A percentile compares a stretch with the other conserved stretches of the same genome.
phyloP scores from a whole-genome alignment of 2,329 filamentous ascomycete genomes.

The Botrytis squamosa region DNA sequence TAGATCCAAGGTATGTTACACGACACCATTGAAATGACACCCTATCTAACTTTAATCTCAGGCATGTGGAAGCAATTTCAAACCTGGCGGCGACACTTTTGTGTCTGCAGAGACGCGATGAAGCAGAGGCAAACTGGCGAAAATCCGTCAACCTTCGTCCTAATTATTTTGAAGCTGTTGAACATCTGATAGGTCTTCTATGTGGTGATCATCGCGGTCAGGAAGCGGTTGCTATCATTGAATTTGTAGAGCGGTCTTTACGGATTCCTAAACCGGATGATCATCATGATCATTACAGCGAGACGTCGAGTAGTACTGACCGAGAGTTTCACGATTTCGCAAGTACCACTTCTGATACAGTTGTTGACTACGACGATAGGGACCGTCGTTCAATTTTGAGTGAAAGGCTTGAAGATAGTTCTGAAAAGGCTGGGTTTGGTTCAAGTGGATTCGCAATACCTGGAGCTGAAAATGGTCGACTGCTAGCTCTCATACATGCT shows the following conservation, averaged over 20 bases:
- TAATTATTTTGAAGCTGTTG: slow-evolving; percentile 89
- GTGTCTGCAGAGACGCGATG: slow-evolving; percentile 75
- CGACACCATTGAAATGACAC: neutral
- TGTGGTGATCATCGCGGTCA: slow-evolving; percentile 77
- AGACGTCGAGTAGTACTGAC: slow-evolving; percentile 54
- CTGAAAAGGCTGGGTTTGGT: slow-evolving; percentile 53
- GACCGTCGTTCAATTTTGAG: slow-evolving; percentile 28
- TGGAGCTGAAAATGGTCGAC: slow-evolving; percentile 84
- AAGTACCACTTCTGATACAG: slow-evolving; percentile 32
- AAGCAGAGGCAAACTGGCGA: slow-evolving; percentile 84
- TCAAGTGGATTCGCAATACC: slow-evolving; percentile 83
- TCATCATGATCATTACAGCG: slow-evolving; percentile 56
- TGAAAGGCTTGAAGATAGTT: slow-evolving; percentile 25
- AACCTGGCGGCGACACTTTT: slow-evolving; percentile 89
- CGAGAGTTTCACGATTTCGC: slow-evolving; percentile 34
- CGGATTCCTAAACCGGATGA: slow-evolving; percentile 48
- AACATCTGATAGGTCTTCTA: slow-evolving; percentile 85
- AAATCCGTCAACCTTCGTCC: slow-evolving; percentile 80
- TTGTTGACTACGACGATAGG: slow-evolving; percentile 37
- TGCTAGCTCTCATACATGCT: slow-evolving; percentile 90
- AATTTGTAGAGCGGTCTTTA: slow-evolving; percentile 75
- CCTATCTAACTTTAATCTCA: slow-evolving; percentile 24
- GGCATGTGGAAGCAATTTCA: slow-evolving; percentile 86
- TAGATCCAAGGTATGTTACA: slow-evolving; percentile 54
- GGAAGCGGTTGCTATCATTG: slow-evolving; percentile 85